Evolutionary conservation across 2,329 filamentous ascomycete species (phyloP), one percentile per base, ranked within the genome.

Genomic region (Cladosporium colombiae): DNA sequence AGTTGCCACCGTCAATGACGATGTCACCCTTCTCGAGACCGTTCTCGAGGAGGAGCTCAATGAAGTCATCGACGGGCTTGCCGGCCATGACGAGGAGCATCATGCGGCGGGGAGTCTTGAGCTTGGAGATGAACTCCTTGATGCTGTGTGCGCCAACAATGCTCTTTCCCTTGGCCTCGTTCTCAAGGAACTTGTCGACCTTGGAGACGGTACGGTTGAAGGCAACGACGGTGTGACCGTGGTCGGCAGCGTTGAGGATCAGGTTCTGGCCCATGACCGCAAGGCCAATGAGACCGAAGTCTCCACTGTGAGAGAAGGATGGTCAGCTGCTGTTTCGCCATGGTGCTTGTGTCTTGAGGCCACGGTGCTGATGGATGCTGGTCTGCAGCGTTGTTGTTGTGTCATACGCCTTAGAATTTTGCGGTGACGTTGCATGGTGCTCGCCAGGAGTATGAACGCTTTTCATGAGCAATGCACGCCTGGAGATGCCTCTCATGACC

Each of bases 71-170:
- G 74, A 99, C 95, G 70, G 95, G 90, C 86, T 95, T 91, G 78
- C 95, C 95, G 75, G 95, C 95, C 91, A 97, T 96, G 83, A 99
- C 95, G 74, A 99, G 91, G 77, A 99, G 88, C 95, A 99, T 99
- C 82, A 99, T 88, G 77, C 93, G 91, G 76, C 95, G 92, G 77
- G 95, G 95, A 77, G 87, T 92, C 92, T 98, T 98, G 80, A 99
- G 91, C 88, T 97, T 97, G 82, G 88, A 83, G 78, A 94, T 88
- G 80, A 99, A 97, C 83, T 99, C 95, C 86, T 97, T 87, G 80
- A 92, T 90, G 77, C 89, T 91, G 84, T 97, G 90, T 75, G 95
- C 94, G 80, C 95, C 95, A 72, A 97, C 88, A 75, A 99, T 91
- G 76, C 92, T 91, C 88, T 97, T 97, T 85, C 93, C 89, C 76